Evolutionary conservation across 495 filamentous ascomycete species (phyloP).

Genomic region (Podospora pseudocomata): DNA sequence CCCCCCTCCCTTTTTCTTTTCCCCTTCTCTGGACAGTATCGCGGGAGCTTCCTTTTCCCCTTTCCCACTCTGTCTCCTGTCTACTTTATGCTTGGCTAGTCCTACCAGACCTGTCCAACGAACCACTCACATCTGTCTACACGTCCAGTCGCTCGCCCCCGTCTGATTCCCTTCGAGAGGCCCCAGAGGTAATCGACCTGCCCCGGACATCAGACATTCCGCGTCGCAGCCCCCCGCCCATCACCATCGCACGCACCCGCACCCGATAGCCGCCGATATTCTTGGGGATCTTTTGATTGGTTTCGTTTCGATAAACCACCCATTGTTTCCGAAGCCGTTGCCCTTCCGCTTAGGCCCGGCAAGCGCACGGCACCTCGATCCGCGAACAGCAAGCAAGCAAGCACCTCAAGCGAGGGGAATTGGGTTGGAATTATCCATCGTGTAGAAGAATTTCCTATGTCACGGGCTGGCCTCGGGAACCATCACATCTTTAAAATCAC

Average conservation of each 20-base stretch:
- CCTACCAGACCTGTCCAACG: neutral
- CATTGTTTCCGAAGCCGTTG: constrained; percentile 33
- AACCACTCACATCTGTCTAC: neutral
- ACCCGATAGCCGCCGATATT: constrained; percentile 32
- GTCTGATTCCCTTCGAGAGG: constrained; percentile 13
- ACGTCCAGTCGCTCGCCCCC: constrained; percentile 9
- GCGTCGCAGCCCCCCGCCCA: constrained; percentile 33
- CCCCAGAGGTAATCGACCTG: constrained; percentile 32
- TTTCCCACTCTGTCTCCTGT: neutral
- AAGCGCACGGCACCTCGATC: constrained; percentile 21
- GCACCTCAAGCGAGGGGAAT: constrained; percentile 18
- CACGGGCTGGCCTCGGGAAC: constrained; percentile 38
- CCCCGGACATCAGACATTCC: constrained; percentile 30
- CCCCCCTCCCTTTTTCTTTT: constrained; percentile 28
- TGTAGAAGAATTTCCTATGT: constrained; percentile 27
- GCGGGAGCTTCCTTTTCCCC: constrained; percentile 27
- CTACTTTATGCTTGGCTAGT: neutral
- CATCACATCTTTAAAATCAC: constrained; percentile 18
- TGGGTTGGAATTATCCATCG: constrained; percentile 22
- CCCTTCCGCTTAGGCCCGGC: constrained; percentile 22
- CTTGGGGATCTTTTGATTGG: constrained; percentile 39
- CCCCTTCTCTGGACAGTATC: constrained; percentile 29
- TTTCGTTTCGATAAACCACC: constrained; percentile 40
- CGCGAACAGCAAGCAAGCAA: constrained; percentile 5
- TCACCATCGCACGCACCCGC: constrained; percentile 22